Percentiles rank a stretch among this genome's conserved stretches.
These are phyloP conservation scores for Brassica napus DNA, from an alignment of 345 rosid genomes.

Conservation along the genomic window Da-Ae NC_063441.1:22419001-22419500, in stretches of 20 bases:
- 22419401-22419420: too few species aligned
- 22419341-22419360: too few species aligned
- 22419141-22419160: not conserved
- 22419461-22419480: too few species aligned
- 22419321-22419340: too few species aligned
- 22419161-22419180: not conserved
- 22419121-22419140: conserved; percentile 62
- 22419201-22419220: not conserved
- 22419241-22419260: too few species aligned
- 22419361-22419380: too few species aligned
- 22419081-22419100: conserved; percentile 65
- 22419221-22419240: too few species aligned
- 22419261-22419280: too few species aligned
- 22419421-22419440: not conserved
- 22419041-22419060: conserved; percentile 72
- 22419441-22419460: too few species aligned
- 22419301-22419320: too few species aligned
- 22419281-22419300: too few species aligned
- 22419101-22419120: conserved; percentile 81
- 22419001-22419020: conserved; percentile 44
- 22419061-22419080: conserved; percentile 65
- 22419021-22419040: conserved; percentile 52
- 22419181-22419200: not conserved
- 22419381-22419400: too few species aligned
- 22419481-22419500: not conserved